A percentile compares a stretch with the other conserved stretches of the same genome.
Conservation (phyloP, 495 filamentous ascomycete genomes). For the Tetracladium setigerum region DNA sequence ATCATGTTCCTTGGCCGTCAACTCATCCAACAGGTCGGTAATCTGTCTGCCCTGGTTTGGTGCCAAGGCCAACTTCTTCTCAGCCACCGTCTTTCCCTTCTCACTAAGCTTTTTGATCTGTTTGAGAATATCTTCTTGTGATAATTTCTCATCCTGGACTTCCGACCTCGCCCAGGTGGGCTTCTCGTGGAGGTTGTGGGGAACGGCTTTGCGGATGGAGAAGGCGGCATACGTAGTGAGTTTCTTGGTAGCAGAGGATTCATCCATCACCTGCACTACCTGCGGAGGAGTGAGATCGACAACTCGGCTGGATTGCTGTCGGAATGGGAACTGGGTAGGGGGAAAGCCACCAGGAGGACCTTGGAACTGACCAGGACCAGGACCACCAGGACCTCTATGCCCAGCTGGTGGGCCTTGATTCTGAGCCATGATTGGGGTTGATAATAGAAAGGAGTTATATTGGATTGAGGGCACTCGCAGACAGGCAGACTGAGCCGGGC, state of each 20-base stretch:
- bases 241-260: constrained; percentile 9
- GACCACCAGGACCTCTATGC: too few relatives aligned
- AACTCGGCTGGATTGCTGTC: constrained; percentile 6
- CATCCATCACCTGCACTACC: constrained; percentile 2
- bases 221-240: constrained; percentile 11
- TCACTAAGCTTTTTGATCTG: constrained; percentile 17
- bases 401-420: too few relatives aligned
- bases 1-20: constrained; percentile 7
- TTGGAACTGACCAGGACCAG: too few relatives aligned
- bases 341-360: too few relatives aligned
- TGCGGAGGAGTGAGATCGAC: constrained; percentile 6
- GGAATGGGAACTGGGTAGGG: constrained; percentile 2
- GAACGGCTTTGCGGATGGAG: constrained; percentile 10
- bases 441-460: too few relatives aligned
- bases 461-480: too few relatives aligned
- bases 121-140: constrained; percentile 13
- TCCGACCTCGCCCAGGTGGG: constrained; percentile 15
- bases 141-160: constrained; percentile 7
- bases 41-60: constrained; percentile 10
- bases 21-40: constrained; percentile 9
- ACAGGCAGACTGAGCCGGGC: too few relatives aligned
- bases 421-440: too few relatives aligned
- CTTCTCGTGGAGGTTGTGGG: constrained; percentile 8
- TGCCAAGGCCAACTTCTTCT: constrained; percentile 10
- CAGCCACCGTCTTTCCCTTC: constrained; percentile 2